These are phyloP conservation scores for Isabelozyma heimii DNA, from an alignment of 805 yeast genomes.

Conservation along the genomic window DNA sequence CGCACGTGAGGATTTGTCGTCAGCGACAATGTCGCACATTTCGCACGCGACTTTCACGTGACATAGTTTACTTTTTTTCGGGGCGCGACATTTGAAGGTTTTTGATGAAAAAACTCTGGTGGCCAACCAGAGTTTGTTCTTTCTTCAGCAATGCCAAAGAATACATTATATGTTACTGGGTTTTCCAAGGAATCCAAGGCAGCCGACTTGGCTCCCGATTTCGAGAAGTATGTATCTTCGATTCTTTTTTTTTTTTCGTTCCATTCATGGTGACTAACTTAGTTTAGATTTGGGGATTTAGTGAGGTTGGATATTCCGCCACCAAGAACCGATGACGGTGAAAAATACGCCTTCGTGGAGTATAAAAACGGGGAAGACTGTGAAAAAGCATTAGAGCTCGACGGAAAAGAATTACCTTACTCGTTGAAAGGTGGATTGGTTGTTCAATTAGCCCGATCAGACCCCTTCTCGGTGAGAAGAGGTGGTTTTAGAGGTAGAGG, in stretches of 20 bases:
- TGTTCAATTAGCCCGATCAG: conserved; percentile 56
- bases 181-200: conserved; percentile 54
- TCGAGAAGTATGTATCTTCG: conserved; percentile 52
- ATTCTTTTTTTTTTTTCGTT: conserved; percentile 3
- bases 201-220: conserved; percentile 55
- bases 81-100: background rate
- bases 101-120: background rate
- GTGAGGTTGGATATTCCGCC: conserved; percentile 63
- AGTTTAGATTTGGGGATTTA: conserved; percentile 49
- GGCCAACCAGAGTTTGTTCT: background rate
- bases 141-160: conserved; percentile 33
- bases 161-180: conserved; percentile 57
- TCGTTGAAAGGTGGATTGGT: conserved; percentile 41
- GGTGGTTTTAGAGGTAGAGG: conserved; percentile 24
- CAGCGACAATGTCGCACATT: too few species aligned
- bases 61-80: background rate
- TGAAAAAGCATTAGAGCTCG: conserved; percentile 49
- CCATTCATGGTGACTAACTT: conserved; percentile 1
- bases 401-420: conserved; percentile 44
- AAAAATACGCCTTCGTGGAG: conserved; percentile 65
- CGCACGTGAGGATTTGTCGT: background rate
- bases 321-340: conserved; percentile 56
- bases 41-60: background rate
- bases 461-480: conserved; percentile 44
- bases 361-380: conserved; percentile 51